These are phyloP conservation scores for Pichia sp. DNA, from an alignment of 1,139 yeast species.

Conservation along the genomic window DNA sequence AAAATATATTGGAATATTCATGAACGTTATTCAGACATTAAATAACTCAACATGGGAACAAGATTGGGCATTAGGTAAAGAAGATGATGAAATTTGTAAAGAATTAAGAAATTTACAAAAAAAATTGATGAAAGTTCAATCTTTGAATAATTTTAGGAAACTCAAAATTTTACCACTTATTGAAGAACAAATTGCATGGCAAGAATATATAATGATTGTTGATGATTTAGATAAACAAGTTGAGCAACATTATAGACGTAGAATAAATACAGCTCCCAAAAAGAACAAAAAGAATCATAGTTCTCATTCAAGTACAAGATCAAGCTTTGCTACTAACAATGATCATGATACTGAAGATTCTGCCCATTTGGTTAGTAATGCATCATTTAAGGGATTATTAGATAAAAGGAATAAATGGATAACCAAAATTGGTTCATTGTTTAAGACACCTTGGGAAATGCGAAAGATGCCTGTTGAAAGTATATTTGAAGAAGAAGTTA, in stretches of 20 bases:
- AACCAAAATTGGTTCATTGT: conserved; percentile 78
- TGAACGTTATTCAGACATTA: conserved; percentile 44
- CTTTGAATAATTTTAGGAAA: conserved; percentile 62
- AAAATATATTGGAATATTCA: conserved; percentile 84
- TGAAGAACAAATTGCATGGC: conserved; percentile 93
- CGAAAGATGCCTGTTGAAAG: conserved; percentile 65
- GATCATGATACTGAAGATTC: conserved; percentile 27
- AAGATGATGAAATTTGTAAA: conserved; percentile 90
- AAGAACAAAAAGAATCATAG: conserved; percentile 50
- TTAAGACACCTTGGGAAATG: conserved; percentile 60
- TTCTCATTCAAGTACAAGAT: not conserved
- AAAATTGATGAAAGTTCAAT: conserved; percentile 56
- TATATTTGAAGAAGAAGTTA: conserved; percentile 42
- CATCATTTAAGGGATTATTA: conserved; percentile 68
- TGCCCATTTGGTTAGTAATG: conserved; percentile 48
- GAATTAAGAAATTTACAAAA: conserved; percentile 72
- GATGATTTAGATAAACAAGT: conserved; percentile 95
- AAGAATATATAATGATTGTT: conserved; percentile 81
- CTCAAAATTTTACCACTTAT: conserved; percentile 61
- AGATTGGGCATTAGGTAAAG: conserved; percentile 76
- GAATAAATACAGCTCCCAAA: conserved; percentile 76
- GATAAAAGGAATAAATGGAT: conserved; percentile 91
- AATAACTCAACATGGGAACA: conserved; percentile 39
- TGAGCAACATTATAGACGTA: conserved; percentile 85
- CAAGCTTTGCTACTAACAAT: not conserved